A percentile compares a stretch with the other conserved stretches of the same genome.
These are phyloP conservation scores for Alternaria metachromatica DNA, from an alignment of 2,329 filamentous ascomycete species.

Conservation along the genomic window DNA sequence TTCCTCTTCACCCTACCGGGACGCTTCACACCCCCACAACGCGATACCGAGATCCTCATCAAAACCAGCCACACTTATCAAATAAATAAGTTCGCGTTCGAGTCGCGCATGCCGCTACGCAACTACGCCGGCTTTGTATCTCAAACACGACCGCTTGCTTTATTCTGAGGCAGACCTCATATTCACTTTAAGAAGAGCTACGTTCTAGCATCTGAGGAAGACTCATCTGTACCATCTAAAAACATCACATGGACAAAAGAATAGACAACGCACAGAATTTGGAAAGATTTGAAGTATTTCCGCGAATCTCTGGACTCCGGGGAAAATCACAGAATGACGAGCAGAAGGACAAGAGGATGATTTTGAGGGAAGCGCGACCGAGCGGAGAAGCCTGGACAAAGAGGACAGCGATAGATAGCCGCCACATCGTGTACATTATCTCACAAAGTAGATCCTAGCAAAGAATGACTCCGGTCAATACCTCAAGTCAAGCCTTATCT, in stretches of 20 bases:
- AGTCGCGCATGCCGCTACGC: not conserved
- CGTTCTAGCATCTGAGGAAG: not conserved
- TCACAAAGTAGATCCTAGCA: too few species aligned
- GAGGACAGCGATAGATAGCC: slow-evolving; percentile 14
- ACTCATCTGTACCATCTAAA: rapidly evolving
- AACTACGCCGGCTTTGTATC: not conserved
- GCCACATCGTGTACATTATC: too few species aligned
- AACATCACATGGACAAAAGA: not conserved
- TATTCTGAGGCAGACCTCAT: rapidly evolving
- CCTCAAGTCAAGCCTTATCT: too few species aligned
- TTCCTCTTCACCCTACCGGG: not conserved
- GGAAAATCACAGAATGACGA: too few species aligned
- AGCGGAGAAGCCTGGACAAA: slow-evolving; percentile 17
- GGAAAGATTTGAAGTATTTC: rapidly evolving
- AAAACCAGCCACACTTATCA: not conserved
- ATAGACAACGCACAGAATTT: not conserved
- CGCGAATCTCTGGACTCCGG: not conserved
- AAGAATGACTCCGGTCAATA: too few species aligned
- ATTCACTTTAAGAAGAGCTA: not conserved
- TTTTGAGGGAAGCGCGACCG: slow-evolving; percentile 8
- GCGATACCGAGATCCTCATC: not conserved
- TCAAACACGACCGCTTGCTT: not conserved
- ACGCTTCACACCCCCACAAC: not conserved
- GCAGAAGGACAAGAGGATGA: not conserved
- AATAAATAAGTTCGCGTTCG: not conserved